phyloP scores from a whole-genome alignment of 305 asterid genomes.

The Fraxinus latifolia region DNA sequence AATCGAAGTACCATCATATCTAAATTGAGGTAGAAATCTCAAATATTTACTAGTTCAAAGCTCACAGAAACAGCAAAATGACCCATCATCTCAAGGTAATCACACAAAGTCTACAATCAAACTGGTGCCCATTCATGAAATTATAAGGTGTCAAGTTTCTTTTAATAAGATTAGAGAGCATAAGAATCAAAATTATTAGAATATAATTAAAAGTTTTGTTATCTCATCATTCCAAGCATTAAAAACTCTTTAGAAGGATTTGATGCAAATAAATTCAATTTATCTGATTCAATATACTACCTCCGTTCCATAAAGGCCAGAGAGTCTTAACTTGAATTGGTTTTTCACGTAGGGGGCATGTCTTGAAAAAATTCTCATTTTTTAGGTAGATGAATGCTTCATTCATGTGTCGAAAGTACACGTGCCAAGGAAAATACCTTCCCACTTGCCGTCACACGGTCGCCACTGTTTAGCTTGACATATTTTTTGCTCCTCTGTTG shows the following conservation, averaged over 20 bases:
- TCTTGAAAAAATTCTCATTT: not conserved
- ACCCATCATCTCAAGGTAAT: not conserved
- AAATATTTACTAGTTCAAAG: not conserved
- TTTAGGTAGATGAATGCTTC: not conserved
- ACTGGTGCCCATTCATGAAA: not conserved
- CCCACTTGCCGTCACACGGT: constrained; percentile 90
- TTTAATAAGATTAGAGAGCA: not conserved
- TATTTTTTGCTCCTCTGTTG: constrained; percentile 91
- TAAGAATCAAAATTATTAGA: not conserved
- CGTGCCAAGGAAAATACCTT: constrained; percentile 53
- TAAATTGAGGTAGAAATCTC: not conserved
- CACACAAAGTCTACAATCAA: not conserved
- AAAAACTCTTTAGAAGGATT: not conserved
- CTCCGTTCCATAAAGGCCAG: not conserved
- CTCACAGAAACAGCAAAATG: not conserved
- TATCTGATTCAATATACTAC: not conserved
- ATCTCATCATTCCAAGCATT: not conserved
- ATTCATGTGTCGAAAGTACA: constrained; percentile 1
- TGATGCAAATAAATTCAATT: not conserved
- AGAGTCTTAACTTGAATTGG: not conserved
- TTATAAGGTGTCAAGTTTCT: not conserved
- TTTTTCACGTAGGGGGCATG: not conserved
- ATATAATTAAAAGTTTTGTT: not conserved
- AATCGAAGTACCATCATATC: not conserved
- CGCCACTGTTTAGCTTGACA: constrained; percentile 85